A percentile compares a stretch with the other conserved stretches of the same genome.
phyloP scores from a whole-genome alignment of 345 rosid species.

The Gossypium raimondii region DNA sequence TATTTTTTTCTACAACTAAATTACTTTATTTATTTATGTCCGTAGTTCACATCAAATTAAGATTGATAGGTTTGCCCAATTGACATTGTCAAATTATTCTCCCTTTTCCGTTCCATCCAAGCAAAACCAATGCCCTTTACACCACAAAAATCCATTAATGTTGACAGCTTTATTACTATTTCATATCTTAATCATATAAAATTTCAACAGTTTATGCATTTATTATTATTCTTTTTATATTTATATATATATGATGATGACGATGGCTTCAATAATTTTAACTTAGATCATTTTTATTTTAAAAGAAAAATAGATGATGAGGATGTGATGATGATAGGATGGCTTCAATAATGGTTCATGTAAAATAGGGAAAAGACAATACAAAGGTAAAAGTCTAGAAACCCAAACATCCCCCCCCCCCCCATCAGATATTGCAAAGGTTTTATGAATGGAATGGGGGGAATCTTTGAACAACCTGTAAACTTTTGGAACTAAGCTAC shows the following conservation, averaged over 20 bases:
- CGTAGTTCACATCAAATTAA: background rate
- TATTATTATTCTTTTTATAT: too few relatives aligned
- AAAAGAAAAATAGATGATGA: background rate
- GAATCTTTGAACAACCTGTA: conserved; percentile 17
- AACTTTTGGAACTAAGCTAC: conserved; percentile 5
- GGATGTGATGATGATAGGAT: background rate
- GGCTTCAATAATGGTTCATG: background rate
- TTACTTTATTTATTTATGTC: background rate
- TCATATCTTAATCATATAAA: too few relatives aligned
- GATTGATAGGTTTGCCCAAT: background rate
- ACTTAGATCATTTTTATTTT: too few relatives aligned
- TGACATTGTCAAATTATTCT: background rate
- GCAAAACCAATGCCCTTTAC: background rate
- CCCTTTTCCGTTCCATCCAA: background rate
- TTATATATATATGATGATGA: too few relatives aligned
- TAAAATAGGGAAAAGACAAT: background rate
- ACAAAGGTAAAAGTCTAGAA: background rate
- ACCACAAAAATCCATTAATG: too few relatives aligned
- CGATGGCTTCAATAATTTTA: too few relatives aligned
- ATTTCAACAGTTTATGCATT: too few relatives aligned
- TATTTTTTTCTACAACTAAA: too few relatives aligned
- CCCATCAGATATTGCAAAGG: background rate
- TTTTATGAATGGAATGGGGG: background rate
- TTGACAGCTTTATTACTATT: too few relatives aligned
- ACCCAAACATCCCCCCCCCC: background rate